A percentile compares a stretch with the other conserved stretches of the same genome.
These are phyloP conservation scores for Solidago caesia DNA, from an alignment of 129 eudicot species.

Conservation along the genomic window DNA sequence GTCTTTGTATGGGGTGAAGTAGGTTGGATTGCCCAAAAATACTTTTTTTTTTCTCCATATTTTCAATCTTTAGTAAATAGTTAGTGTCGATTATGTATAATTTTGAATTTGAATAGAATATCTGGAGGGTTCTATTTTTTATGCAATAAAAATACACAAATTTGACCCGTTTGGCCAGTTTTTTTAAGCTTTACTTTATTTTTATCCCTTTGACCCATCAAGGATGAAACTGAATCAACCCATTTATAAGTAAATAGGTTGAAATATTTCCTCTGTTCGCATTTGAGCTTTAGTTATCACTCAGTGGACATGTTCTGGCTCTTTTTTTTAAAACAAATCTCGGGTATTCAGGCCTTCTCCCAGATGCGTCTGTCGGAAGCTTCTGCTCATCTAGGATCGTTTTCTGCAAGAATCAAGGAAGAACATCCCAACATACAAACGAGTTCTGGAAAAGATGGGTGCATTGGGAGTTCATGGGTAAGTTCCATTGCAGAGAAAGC, in stretches of 20 bases:
- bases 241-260: too few relatives aligned
- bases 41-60: neutral
- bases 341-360: conserved; percentile 67
- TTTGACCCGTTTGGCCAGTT: neutral
- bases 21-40: conserved; percentile 2
- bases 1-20: neutral
- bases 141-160: conserved; percentile 14
- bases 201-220: neutral
- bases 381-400: conserved; percentile 85
- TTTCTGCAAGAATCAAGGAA: conserved; percentile 81
- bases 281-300: neutral
- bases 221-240: neutral
- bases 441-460: conserved; percentile 45
- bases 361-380: conserved; percentile 97
- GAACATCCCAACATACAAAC: conserved; percentile 50
- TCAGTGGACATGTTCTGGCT: conserved; percentile 19
- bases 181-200: neutral
- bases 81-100: too few relatives aligned
- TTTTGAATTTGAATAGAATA: neutral
- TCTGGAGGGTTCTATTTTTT: neutral
- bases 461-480: conserved; percentile 59
- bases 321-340: neutral
- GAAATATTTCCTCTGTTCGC: conserved; percentile 4
- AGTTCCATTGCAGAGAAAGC: conserved; percentile 78
- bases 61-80: too few relatives aligned